Base-by-base conservation (phyloP, 768 basidiomycete genomes). In the Agrocybe praecox region DNA sequence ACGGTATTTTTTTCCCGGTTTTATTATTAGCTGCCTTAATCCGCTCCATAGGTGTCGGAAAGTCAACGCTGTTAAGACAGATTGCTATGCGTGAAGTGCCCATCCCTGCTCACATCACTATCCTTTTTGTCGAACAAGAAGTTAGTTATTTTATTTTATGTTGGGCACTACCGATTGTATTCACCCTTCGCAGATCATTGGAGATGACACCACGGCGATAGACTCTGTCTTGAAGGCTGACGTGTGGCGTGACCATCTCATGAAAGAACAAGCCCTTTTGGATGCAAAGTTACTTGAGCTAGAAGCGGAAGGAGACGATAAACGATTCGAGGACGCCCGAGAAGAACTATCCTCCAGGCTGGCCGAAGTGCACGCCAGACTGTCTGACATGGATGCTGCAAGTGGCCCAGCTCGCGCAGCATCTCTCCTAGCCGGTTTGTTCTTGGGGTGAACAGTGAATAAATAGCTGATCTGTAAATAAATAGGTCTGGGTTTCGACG, bases 161-260 rank as follows among this genome's bases (percentile, higher is more conserved):
- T 21, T 32, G 18, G n/a, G 26, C 60, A 33, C 29, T 24, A 24
- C 19, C 52, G 24, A 5, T 21, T 26, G 2, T 5, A 8, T 19
- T 43, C 33, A 8, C 48, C 56, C 48, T 55, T 21, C 22, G 42
- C 48, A 95, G 92, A 90, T 98, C 62, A 69, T 94, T 53, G 97
- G 96, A 29, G 96, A 98, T 70, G 95, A 96, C 62, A 98, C 95
- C 0, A 76, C 78, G 1, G 97, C 97, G 2, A 80, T 99, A 43
- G 91, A 95, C 19, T 95, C 96, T 1, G 97, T 99, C 19, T 80
- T 99, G n/a, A 94, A 96, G 71, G 97, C 97, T n/a, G 97, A 99
- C 68, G 97, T 99, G 29, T 98, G 97, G 94, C 82, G 96, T 69
- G 95, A 96, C 66, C 90, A 93, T 61, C 79, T 98, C 17, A 73